These are phyloP conservation scores for Oldenlandia corymbosa DNA, from an alignment of 257 asterid genomes.

Conservation along the genomic window DNA sequence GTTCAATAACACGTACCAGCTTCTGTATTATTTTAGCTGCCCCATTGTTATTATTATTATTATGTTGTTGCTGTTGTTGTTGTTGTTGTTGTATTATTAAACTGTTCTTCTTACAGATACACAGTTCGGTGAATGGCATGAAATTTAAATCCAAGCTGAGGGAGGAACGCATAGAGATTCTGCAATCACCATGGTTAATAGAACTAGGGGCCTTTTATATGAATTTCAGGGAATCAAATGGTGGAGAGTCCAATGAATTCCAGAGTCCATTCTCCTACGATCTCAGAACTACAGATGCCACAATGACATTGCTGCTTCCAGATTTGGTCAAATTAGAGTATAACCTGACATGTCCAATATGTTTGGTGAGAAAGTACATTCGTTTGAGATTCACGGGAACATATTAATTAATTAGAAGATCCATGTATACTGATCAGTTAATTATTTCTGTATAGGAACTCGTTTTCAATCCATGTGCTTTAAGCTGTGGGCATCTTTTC, in stretches of 20 bases:
- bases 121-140: conserved; percentile 63
- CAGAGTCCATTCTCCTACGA: conserved; percentile 46
- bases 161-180: conserved; percentile 57
- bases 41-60: background rate
- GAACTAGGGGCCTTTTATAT: conserved; percentile 75
- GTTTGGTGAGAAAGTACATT: conserved; percentile 51
- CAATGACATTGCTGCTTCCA: conserved; percentile 56
- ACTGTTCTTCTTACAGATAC: conserved; percentile 49
- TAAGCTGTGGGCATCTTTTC: conserved; percentile 80
- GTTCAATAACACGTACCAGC: background rate
- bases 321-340: conserved; percentile 55
- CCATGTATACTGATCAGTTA: too few species aligned
- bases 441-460: conserved; percentile 49
- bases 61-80: too few species aligned
- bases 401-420: too few species aligned
- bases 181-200: conserved; percentile 79
- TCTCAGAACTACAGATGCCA: conserved; percentile 39
- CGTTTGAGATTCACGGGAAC: background rate
- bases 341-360: conserved; percentile 71
- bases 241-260: conserved; percentile 29
- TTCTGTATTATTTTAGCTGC: background rate
- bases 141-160: conserved; percentile 69
- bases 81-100: too few species aligned
- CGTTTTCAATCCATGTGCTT: conserved; percentile 66
- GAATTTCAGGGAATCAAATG: conserved; percentile 38